Evolutionary conservation across 345 rosid species (phyloP).

Genomic region (Viola odorata): DNA sequence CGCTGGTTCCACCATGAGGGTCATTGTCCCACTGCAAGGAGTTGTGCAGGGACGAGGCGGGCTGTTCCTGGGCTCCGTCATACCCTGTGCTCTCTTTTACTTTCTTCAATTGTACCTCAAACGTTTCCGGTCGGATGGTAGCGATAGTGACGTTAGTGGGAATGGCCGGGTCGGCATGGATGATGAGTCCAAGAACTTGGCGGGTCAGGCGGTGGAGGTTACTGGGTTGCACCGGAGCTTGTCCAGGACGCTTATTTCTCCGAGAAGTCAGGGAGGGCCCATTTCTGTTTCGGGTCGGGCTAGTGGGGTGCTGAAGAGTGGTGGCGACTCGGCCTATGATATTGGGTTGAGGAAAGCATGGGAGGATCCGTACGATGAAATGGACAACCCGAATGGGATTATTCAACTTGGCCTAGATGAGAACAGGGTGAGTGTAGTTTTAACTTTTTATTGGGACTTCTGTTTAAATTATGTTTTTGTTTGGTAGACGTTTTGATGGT

Average conservation of each 20-base stretch:
- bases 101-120: slow-evolving; percentile 79
- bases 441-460: slow-evolving; percentile 3
- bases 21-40: slow-evolving; percentile 89
- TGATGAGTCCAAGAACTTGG: slow-evolving; percentile 27
- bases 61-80: slow-evolving; percentile 76
- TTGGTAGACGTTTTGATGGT: background rate
- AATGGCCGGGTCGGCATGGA: slow-evolving; percentile 24
- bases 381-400: slow-evolving; percentile 61
- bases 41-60: slow-evolving; percentile 93
- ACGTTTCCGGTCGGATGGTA: slow-evolving; percentile 14
- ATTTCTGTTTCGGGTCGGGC: slow-evolving; percentile 55
- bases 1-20: slow-evolving; percentile 71
- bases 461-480: background rate
- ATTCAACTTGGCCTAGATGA: slow-evolving; percentile 71
- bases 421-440: slow-evolving; percentile 41
- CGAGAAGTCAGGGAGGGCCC: slow-evolving; percentile 57
- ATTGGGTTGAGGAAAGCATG: slow-evolving; percentile 47
- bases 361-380: slow-evolving; percentile 68
- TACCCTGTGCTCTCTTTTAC: slow-evolving; percentile 93
- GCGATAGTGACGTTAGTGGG: too few species aligned
- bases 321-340: slow-evolving; percentile 45
- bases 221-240: slow-evolving; percentile 47
- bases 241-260: slow-evolving; percentile 63
- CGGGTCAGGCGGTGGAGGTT: slow-evolving; percentile 50
- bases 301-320: slow-evolving; percentile 38